Base-by-base conservation (phyloP, 176 grass and related monocot genomes). In the Elymus sibiricus region DNA sequence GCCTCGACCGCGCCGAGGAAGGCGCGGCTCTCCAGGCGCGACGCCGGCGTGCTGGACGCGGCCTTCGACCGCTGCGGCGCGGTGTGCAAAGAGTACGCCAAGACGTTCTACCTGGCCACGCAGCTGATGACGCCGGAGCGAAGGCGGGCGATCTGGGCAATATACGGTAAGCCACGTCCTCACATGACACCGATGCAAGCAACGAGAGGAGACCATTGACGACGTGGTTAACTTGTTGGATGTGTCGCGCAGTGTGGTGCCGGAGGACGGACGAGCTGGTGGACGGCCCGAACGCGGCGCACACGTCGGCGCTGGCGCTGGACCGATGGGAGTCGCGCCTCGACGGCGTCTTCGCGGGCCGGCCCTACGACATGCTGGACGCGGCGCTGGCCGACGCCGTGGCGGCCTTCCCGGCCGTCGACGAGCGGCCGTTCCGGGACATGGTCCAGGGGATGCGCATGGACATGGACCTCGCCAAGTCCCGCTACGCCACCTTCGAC, bases 371-470 rank as follows among this genome's bases (percentile, higher is more conserved):
- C 88, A 95, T 95, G 96, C 89, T 98, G 1, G 96, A 98, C 91
- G 96, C 93, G 5, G 93, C 96, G 6, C 92, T 98, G 34, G 80
- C 94, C 61, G 88, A 98, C 82, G 95, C 94, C 10, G 90, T 95
- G 7, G 38, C 39, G 22, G 68, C 42, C 14, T 98, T 92, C 89
- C 92, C 72, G 2, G 72, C 96, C 42, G 91, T 98, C n/a, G 90
- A 95, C 58, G 92, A 88, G 28, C 94, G 82, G 90, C 97, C 97
- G 64, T 95, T 98, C 90, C 82, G 83, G 82, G 97, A 98, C 92
- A 98, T 98, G 97, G 95, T 98, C 32, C 64, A 95, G 82, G 97
- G 97, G 7, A 98, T 98, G 97, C 86, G 97, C 25, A 82, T 98
- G 92, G 97, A 98, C 25, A 82, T 98, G 92, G 97, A 98, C 82